Evolutionary conservation across 1,284 basidiomycete species (phyloP).

Genomic region (Rhodotorula sp.): DNA sequence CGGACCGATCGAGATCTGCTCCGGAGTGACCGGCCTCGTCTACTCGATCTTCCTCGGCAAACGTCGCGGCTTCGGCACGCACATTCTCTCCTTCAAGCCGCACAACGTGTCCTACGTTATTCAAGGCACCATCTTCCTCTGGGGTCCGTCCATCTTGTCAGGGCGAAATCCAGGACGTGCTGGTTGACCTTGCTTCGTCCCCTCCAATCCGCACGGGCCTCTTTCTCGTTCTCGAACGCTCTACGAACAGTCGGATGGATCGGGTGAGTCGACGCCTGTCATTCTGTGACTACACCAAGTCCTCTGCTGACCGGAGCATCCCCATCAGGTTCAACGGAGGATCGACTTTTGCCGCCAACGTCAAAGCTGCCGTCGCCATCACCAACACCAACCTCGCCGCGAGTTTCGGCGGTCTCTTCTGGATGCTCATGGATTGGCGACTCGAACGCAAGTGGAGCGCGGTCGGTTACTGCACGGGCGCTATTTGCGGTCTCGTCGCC

Average conservation of each 20-base stretch:
- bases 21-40: constrained; percentile 45
- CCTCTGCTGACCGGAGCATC: constrained; percentile 34
- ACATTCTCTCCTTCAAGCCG: constrained; percentile 50
- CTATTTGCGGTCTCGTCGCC: constrained; percentile 70
- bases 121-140: constrained; percentile 52
- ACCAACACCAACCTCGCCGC: constrained; percentile 52
- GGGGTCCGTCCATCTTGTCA: constrained; percentile 40
- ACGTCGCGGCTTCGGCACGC: constrained; percentile 52
- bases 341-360: constrained; percentile 50
- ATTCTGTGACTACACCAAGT: no score
- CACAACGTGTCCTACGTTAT: constrained; percentile 51
- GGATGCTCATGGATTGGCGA: constrained; percentile 52
- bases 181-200: constrained; percentile 23
- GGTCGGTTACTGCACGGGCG: constrained; percentile 78
- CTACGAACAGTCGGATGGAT: background rate
- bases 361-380: constrained; percentile 51
- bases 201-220: constrained; percentile 8
- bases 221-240: background rate
- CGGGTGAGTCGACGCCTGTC: background rate
- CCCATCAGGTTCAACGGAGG: constrained; percentile 46
- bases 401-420: constrained; percentile 49
- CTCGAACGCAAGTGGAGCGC: constrained; percentile 53
- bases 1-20: constrained; percentile 52
- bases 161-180: background rate
- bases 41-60: constrained; percentile 50